Percentiles rank a stretch among this genome's conserved stretches.
Conservation (phyloP, 129 eudicot genomes). For the Solidago caesia region DNA sequence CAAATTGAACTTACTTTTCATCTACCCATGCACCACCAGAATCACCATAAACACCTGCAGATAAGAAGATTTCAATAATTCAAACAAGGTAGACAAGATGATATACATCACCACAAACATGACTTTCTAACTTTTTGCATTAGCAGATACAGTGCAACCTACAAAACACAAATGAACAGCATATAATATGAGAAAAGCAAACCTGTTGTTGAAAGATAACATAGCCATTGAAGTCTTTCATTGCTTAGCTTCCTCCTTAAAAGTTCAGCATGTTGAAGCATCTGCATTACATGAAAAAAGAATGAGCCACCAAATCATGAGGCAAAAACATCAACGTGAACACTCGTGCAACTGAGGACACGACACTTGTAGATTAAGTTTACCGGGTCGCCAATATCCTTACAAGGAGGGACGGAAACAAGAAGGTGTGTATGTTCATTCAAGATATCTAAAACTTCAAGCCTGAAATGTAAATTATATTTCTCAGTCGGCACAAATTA, state of each 20-base stretch:
- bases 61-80: constrained; percentile 9
- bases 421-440: constrained; percentile 66
- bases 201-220: constrained; percentile 86
- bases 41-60: constrained; percentile 84
- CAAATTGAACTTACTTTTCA: constrained; percentile 59
- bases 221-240: constrained; percentile 72
- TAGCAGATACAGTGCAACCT: not conserved
- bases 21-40: constrained; percentile 89
- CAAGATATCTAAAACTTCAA: constrained; percentile 51
- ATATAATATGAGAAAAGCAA: constrained; percentile 16
- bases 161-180: not conserved
- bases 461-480: constrained; percentile 39
- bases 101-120: not conserved
- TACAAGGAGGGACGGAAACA: constrained; percentile 68
- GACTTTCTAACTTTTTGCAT: constrained; percentile 17
- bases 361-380: not conserved
- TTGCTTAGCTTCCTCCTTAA: constrained; percentile 39
- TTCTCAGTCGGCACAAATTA: not conserved
- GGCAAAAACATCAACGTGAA: not conserved
- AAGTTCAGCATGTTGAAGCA: constrained; percentile 60
- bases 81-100: not conserved
- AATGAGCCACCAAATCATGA: constrained; percentile 3
- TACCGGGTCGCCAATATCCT: constrained; percentile 84
- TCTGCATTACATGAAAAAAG: constrained; percentile 35
- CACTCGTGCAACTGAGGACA: not conserved